A percentile compares a stretch with the other conserved stretches of the same genome.
Evolutionary conservation across 2,329 filamentous ascomycete genomes (phyloP).

Genomic region (Colletotrichum karsti): DNA sequence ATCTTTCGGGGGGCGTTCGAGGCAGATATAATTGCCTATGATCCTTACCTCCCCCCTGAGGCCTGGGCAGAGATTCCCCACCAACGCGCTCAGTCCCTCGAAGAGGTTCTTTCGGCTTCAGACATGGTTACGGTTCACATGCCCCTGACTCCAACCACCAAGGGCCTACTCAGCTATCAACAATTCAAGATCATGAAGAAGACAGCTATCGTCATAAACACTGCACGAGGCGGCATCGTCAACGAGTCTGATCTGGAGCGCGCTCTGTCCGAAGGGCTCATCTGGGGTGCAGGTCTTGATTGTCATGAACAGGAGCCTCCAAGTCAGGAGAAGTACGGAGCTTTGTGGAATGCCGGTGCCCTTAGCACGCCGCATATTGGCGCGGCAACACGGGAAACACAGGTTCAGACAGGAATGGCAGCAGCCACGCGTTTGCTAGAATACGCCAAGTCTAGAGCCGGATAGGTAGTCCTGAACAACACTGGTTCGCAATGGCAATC

Average conservation of each 20-base stretch:
- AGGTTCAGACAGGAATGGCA: constrained; percentile 38
- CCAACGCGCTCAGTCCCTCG: constrained; percentile 36
- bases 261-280: constrained; percentile 40
- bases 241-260: constrained; percentile 43
- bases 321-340: constrained; percentile 40
- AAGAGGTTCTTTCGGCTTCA: constrained; percentile 40
- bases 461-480: background rate
- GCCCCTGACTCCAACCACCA: constrained; percentile 43
- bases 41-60: constrained; percentile 41
- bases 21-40: constrained; percentile 43
- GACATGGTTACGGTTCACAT: constrained; percentile 48
- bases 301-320: constrained; percentile 50
- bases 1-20: constrained; percentile 47
- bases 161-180: constrained; percentile 39
- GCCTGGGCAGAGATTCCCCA: constrained; percentile 44
- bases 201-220: constrained; percentile 48
- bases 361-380: constrained; percentile 56
- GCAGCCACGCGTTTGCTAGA: constrained; percentile 35
- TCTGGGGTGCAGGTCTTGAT: constrained; percentile 50
- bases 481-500: too few species aligned
- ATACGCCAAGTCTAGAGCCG: constrained; percentile 4
- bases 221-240: constrained; percentile 48
- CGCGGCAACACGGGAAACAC: constrained; percentile 47
- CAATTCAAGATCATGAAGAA: constrained; percentile 45
- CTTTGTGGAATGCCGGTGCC: constrained; percentile 43